A percentile compares a stretch with the other conserved stretches of the same genome.
Evolutionary conservation across 2,329 filamentous ascomycete species (phyloP).

Genomic region (Lasiodiplodia citricola): DNA sequence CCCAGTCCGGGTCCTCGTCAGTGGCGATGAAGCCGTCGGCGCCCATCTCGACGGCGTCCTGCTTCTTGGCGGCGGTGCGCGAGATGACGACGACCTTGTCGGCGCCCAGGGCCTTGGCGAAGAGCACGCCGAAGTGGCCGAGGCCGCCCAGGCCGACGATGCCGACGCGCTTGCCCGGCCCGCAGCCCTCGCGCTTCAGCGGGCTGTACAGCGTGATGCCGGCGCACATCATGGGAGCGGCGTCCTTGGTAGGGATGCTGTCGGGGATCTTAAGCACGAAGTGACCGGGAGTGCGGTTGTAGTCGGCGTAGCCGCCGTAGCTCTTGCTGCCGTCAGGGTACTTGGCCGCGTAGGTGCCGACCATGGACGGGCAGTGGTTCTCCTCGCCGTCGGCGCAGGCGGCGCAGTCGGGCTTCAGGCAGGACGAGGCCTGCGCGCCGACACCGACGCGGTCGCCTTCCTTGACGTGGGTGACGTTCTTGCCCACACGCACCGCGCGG

Average conservation of each 20-base stretch:
- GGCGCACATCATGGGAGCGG: constrained; percentile 76
- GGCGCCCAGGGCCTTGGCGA: constrained; percentile 71
- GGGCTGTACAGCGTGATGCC: constrained; percentile 77
- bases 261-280: constrained; percentile 67
- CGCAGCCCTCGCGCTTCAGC: constrained; percentile 68
- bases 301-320: constrained; percentile 68
- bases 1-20: constrained; percentile 64
- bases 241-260: constrained; percentile 53
- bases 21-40: constrained; percentile 65
- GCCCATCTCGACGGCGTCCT: constrained; percentile 66
- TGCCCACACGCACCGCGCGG: constrained; percentile 43
- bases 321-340: constrained; percentile 66
- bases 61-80: constrained; percentile 62
- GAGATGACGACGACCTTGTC: constrained; percentile 70
- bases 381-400: constrained; percentile 56
- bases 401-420: constrained; percentile 56
- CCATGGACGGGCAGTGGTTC: constrained; percentile 52
- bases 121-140: constrained; percentile 75
- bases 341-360: constrained; percentile 64
- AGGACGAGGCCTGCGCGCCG: constrained; percentile 56
- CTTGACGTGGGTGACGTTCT: constrained; percentile 52
- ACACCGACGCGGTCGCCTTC: constrained; percentile 66
- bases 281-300: constrained; percentile 60
- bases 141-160: constrained; percentile 76
- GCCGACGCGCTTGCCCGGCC: constrained; percentile 73